These are phyloP conservation scores for Tetrahymena thermophila DNA, from an alignment of 73 alveolate species.

Conservation along the genomic window DNA sequence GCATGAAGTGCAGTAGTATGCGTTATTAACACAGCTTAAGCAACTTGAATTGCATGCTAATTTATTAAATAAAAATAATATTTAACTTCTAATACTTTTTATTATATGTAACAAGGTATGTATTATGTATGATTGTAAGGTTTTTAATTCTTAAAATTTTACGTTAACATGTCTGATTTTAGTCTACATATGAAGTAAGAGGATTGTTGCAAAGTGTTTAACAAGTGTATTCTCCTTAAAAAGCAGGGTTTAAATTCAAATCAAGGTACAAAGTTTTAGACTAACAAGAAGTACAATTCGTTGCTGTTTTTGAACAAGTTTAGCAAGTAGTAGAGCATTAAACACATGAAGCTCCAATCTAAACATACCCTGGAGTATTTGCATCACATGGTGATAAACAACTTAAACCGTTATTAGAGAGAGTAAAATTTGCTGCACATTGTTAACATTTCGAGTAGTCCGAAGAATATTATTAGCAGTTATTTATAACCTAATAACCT, in stretches of 20 bases:
- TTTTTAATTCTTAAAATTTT: neutral
- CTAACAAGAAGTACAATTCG: neutral
- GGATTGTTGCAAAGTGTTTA: neutral
- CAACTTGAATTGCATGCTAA: neutral
- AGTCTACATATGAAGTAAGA: neutral
- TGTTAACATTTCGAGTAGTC: neutral
- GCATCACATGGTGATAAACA: neutral
- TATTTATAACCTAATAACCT: neutral
- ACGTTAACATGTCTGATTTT: neutral
- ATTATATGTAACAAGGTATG: too few relatives aligned
- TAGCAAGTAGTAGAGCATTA: neutral
- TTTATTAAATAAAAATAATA: neutral
- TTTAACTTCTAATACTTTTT: too few relatives aligned
- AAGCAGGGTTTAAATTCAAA: neutral
- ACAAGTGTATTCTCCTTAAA: neutral
- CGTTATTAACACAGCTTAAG: neutral
- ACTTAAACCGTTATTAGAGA: neutral
- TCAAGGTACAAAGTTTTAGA: neutral
- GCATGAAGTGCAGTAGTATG: neutral
- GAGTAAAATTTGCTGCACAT: neutral
- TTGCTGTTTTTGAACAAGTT: neutral
- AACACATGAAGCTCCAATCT: neutral
- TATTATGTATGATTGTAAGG: too few relatives aligned
- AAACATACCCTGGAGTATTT: neutral
- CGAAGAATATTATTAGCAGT: neutral